Conservation (phyloP, 2,329 filamentous ascomycete species). For the Cryoendolithus antarcticus region DNA sequence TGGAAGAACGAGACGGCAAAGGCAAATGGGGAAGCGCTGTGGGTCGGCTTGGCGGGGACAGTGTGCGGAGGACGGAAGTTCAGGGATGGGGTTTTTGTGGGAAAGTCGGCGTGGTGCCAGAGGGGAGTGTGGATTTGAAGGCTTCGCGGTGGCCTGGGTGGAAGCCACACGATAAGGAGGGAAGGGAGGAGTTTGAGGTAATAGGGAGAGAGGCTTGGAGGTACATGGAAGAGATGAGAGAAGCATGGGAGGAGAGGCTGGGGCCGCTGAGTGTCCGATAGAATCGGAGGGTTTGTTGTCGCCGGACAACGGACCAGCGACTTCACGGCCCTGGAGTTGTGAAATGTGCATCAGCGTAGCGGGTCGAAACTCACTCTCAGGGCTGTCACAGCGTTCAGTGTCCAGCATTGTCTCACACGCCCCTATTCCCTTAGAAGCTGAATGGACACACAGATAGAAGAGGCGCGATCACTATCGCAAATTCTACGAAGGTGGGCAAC, state of each 20-base stretch:
- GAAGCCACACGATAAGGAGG: conserved; percentile 45
- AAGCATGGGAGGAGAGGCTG: conserved; percentile 28
- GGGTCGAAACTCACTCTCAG: too few relatives aligned
- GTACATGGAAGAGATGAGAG: conserved; percentile 25
- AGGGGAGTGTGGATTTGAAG: conserved; percentile 30
- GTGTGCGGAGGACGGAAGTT: conserved; percentile 67
- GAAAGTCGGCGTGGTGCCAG: conserved; percentile 36
- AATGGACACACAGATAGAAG: too few relatives aligned
- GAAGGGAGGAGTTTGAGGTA: conserved; percentile 57
- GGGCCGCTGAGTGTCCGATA: too few relatives aligned
- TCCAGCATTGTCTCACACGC: too few relatives aligned
- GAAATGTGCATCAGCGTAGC: too few relatives aligned
- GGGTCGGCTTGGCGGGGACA: conserved; percentile 44
- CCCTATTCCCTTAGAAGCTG: too few relatives aligned
- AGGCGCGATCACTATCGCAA: too few relatives aligned
- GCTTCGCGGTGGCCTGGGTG: conserved; percentile 47
- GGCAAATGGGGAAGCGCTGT: conserved; percentile 79
- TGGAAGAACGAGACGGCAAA: conserved; percentile 39
- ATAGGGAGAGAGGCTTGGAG: conserved; percentile 46
- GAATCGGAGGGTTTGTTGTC: too few relatives aligned
- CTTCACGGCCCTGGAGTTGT: too few relatives aligned
- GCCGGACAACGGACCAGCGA: too few relatives aligned
- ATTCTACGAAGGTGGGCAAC: too few relatives aligned
- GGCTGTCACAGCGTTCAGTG: too few relatives aligned
- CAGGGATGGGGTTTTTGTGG: conserved; percentile 68